A percentile compares a stretch with the other conserved stretches of the same genome.
phyloP scores from a whole-genome alignment of 371 early-diverging fungal genomes.

The Dipsacomyces acuminosporus region DNA sequence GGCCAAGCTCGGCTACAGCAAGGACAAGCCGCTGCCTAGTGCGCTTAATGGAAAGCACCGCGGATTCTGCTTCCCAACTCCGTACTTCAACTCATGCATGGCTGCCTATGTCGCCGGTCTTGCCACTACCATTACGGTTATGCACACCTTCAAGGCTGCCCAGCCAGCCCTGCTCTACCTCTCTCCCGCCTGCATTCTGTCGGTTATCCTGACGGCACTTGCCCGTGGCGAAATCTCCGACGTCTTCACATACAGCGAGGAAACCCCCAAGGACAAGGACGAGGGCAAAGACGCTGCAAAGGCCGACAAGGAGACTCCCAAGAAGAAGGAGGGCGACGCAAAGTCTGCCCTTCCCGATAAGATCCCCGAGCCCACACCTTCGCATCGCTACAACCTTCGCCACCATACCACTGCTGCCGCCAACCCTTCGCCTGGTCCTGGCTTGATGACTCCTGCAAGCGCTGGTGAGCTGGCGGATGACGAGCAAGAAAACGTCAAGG shows the following conservation, averaged over 20 bases:
- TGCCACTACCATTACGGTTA: conserved; percentile 82
- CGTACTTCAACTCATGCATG: conserved; percentile 81
- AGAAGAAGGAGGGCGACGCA: conserved; percentile 1
- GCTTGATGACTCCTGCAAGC: conserved; percentile 24
- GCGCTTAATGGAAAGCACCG: conserved; percentile 42
- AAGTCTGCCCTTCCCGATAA: background rate
- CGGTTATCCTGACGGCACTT: conserved; percentile 73
- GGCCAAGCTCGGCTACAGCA: conserved; percentile 49
- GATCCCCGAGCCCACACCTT: background rate
- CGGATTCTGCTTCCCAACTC: conserved; percentile 66
- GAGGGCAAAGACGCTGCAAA: conserved; percentile 45
- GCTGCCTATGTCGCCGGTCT: conserved; percentile 82
- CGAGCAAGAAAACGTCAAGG: conserved; percentile 33
- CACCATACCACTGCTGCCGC: conserved; percentile 3
- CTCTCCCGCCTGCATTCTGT: conserved; percentile 91
- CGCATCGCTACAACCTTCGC: conserved; percentile 32
- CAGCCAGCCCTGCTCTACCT: conserved; percentile 97
- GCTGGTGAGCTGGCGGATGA: conserved; percentile 46
- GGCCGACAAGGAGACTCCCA: no score
- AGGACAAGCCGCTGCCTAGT: conserved; percentile 47
- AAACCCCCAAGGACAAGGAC: conserved; percentile 51
- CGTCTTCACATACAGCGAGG: conserved; percentile 74
- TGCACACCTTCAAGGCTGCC: conserved; percentile 95
- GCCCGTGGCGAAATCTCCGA: conserved; percentile 76
- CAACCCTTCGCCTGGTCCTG: background rate